Conservation (phyloP, 371 early-diverging fungal genomes). For the Circinella umbellata region DNA sequence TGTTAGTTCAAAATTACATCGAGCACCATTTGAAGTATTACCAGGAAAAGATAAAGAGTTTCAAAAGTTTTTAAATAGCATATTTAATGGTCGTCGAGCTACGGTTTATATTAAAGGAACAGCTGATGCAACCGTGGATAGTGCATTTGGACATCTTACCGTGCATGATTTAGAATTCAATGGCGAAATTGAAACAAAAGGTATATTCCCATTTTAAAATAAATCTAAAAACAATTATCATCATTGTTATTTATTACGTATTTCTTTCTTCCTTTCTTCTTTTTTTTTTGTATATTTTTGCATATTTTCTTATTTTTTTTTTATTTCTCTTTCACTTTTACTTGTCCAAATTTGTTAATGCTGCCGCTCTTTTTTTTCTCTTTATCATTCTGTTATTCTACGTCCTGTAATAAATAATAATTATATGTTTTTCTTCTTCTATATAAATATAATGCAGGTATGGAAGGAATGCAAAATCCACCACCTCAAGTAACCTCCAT, state of each 20-base stretch:
- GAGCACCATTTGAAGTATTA: slow-evolving; percentile 44
- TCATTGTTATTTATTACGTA: no score
- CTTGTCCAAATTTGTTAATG: background rate
- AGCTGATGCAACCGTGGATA: slow-evolving; percentile 41
- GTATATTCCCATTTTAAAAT: slow-evolving; percentile 15
- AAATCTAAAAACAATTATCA: no score
- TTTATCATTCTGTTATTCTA: background rate
- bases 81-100: slow-evolving; percentile 21
- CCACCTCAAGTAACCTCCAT: slow-evolving; percentile 41
- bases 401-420: background rate
- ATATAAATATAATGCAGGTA: slow-evolving; percentile 22
- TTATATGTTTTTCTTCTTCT: background rate
- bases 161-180: slow-evolving; percentile 44
- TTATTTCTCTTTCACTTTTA: background rate
- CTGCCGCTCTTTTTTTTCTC: background rate
- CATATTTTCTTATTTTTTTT: background rate
- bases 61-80: slow-evolving; percentile 32
- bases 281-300: background rate
- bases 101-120: slow-evolving; percentile 44
- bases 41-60: slow-evolving; percentile 50
- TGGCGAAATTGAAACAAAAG: slow-evolving; percentile 48
- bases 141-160: slow-evolving; percentile 44
- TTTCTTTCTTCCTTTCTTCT: no score
- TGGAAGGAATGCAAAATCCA: slow-evolving; percentile 47
- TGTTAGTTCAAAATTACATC: slow-evolving; percentile 33